Base-by-base conservation (phyloP, 441 rosid genomes). In the Raphanus hybrid region DNA sequence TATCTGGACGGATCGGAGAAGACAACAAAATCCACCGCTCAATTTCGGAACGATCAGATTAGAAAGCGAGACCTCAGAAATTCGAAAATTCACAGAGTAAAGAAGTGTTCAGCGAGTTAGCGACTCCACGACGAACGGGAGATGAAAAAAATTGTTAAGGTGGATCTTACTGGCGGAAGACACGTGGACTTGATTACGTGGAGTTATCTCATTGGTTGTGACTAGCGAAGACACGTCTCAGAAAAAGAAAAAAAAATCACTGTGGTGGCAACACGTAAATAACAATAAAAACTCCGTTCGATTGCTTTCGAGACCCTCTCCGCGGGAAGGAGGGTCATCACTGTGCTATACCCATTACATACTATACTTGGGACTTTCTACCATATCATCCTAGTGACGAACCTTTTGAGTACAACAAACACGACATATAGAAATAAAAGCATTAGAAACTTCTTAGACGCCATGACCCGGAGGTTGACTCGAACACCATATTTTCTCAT, bases 391-490 rank as follows among this genome's bases (percentile, higher is more conserved):
- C 66, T 73, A 4, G 65, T 37, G 58, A 73, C 66, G 1, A 79
- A 2, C 72, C 68, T 92, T 84, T 82, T 91, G 78, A 89, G 32
- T 75, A 85, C 29, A 62, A 83, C 50, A 77, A 87, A 87, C 34
- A 87, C 35, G 76, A 82, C 34, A 73, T 60, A 84, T 14, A 86
- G 16, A 8, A 90, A 32, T 20, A 92, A 73, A 74, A 86, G 80
- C 81, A 72, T 80, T 79, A 87, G 85, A 39, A 90, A 84, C 87
- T 87, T 92, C 81, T 94, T 94, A 1, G 96, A 94, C 8, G 98
- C 97, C 64, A 94, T 73, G 23, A 88, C 81, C 77, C 97, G 87
- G n/a, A 94, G 91, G 58, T 94, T 92, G 65, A 94, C 79, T 80
- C 89, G 80, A 67, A 89, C 3, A 1, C 92, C 89, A 1, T 79